A percentile compares a stretch with the other conserved stretches of the same genome.
These are phyloP conservation scores for Paradendryphiella salina DNA, from an alignment of 2,329 filamentous ascomycete genomes.

Conservation along the genomic window DNA sequence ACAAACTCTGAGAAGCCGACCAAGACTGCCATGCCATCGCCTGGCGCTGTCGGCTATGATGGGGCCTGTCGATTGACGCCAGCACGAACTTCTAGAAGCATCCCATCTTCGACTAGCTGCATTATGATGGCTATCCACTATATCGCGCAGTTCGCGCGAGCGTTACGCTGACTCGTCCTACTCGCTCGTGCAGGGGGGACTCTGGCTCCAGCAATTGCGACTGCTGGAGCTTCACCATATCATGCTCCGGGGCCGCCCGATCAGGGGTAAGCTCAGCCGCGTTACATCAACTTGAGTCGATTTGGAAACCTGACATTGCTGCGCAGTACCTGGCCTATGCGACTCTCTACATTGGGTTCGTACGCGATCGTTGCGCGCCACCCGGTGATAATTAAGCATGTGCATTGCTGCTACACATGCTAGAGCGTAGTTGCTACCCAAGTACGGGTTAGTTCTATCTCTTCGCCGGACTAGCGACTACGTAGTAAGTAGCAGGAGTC, in stretches of 20 bases:
- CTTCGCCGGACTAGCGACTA: not conserved
- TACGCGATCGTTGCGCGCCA: slow-evolving; percentile 1
- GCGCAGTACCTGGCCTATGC: slow-evolving; percentile 7
- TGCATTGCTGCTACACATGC: not conserved
- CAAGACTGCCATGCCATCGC: not conserved
- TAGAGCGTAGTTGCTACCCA: not conserved
- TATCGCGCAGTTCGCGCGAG: not conserved
- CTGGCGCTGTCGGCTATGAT: not conserved
- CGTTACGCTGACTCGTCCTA: slow-evolving; percentile 9
- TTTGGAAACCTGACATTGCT: slow-evolving; percentile 3
- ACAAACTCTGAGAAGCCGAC: not conserved
- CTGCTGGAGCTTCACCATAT: not conserved
- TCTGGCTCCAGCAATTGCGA: not conserved
- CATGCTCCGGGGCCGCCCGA: not conserved
- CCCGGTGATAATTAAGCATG: not conserved
- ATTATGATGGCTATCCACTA: not conserved
- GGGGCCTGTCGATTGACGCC: slow-evolving; percentile 5
- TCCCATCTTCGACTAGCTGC: not conserved
- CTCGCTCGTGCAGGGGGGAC: not conserved
- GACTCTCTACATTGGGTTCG: not conserved
- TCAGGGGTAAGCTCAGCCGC: slow-evolving; percentile 2
- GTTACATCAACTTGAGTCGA: slow-evolving; percentile 13
- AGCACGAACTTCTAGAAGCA: slow-evolving; percentile 17
- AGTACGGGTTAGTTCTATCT: not conserved
- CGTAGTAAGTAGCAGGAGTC: not conserved